Evolutionary conservation across 257 asterid species (phyloP), one percentile per base, ranked within the genome.

Genomic region (Gentiana dahurica): DNA sequence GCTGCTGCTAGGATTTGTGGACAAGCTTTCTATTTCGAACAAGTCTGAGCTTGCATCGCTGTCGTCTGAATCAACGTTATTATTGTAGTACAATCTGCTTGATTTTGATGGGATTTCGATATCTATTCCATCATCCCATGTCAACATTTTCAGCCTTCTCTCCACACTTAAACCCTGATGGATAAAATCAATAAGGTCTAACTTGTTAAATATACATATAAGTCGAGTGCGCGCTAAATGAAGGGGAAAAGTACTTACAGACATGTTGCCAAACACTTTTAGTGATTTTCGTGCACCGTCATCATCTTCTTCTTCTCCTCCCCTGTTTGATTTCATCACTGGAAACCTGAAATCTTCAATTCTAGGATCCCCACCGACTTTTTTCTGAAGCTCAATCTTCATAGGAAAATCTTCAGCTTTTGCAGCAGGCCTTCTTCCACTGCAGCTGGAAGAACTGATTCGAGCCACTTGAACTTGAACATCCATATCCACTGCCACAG

Each of bases 21-120:
- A 76, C 51, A 89, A 69, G 75, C 97, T 86, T 66, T 83, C 92
- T 24, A 89, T 86, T 57, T 89, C 97, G 12, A 89, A 89, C 37
- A 89, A 71, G 34, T 89, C 97, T 1, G 94, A 86, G 43, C 97
- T 89, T 34, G 86, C 72, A 52, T 85, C 95, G 36, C 95, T 86
- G 11, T 62, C 84, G 11, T 62, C 84, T 41, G 46, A 41, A 41
- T 41, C 46, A 24, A 24, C 24, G n/a, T 71, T 53, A 32, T 85
- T 94, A 3, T 78, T 63, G 6, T 75, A 52, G 58, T 65, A 51
- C 12, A 74, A 78, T 5, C 65, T 77, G 2, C 84, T 53, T 39
- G 68, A 74, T 6, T 78, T 59, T 5, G 77, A 65, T 44, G 70
- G 68, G 45, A 76, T 76, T 47, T 55, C 63, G 36, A 71, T 78